Conservation (phyloP, 75 land plant genomes). For the Chamaecyparis obtusa region DNA sequence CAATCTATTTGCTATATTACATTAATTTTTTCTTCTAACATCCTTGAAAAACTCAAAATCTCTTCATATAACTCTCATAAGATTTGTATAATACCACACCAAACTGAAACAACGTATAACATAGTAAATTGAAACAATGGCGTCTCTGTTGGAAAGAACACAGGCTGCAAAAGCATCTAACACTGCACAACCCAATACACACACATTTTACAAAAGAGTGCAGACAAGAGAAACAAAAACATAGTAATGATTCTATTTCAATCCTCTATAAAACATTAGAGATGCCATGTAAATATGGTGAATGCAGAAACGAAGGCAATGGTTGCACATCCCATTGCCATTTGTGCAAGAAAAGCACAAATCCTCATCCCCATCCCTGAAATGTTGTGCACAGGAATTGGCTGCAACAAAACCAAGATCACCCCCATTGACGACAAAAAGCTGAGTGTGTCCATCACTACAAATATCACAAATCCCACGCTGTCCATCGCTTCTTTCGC, state of each 20-base stretch:
- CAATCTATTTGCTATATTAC: too few species aligned
- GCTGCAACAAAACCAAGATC: not conserved
- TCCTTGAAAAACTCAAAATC: too few species aligned
- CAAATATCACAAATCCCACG: not conserved
- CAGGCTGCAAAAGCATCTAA: too few species aligned
- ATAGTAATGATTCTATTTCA: not conserved
- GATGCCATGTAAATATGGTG: not conserved
- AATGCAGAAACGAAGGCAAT: not conserved
- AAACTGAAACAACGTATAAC: too few species aligned
- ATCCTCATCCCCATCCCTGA: not conserved
- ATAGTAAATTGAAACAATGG: too few species aligned
- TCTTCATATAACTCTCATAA: too few species aligned
- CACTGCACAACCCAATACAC: too few species aligned
- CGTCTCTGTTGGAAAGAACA: too few species aligned
- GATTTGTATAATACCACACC: too few species aligned
- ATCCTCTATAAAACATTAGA: not conserved
- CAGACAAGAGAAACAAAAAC: not conserved
- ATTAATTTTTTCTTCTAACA: too few species aligned
- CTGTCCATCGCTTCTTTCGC: not conserved
- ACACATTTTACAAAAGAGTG: not conserved
- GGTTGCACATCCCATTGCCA: not conserved
- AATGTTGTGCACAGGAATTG: not conserved
- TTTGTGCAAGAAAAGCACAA: not conserved
- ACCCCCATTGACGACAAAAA: not conserved
- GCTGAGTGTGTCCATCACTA: not conserved